Evolutionary conservation across 2,329 filamentous ascomycete genomes (phyloP), one percentile per base, ranked within the genome.

Genomic region (Stemphylium beticola): DNA sequence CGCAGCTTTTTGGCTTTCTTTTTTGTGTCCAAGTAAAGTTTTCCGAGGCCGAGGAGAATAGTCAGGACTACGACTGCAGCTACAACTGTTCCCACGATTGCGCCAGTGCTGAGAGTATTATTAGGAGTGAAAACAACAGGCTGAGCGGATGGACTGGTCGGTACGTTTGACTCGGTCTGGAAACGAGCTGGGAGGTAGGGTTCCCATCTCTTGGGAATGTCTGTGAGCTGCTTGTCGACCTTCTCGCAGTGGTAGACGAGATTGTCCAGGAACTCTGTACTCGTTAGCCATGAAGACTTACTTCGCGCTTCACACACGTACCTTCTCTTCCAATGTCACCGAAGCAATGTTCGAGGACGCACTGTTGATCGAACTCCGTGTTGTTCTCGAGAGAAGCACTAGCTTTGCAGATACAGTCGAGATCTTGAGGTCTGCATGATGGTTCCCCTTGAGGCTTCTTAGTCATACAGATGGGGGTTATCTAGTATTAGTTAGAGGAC

Each of bases 321-420:
- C 58, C 49, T 55, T 49, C 49, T 32, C 49, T 53, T 0, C 43
- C 58, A 2, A 58, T 51, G 3, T 54, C 57, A 4, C 48, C 53
- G 1, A 41, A 52, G 22, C 64, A 65, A 6, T 53, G 51, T 3
- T 58, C 56, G 15, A 58, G 45, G 1, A 65, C 39, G 18, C 64
- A 65, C 5, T 53, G 43, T 17, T 52, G 51, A 4, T 54, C 47
- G 44, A 67, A 64, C 9, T 62, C 40, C 0, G 49, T 47, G 17
- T 60, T 67, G 1, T 51, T 49, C 0, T 29, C 53, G 4, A 65
- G 38, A 1, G 55, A 59, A 17, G 52, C 58, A 43, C 60, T 61
- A 32, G 32, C 31, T 2, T 55, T 54, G 53, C 62, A 67, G 26
- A 67, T 60, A 31, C 61, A 67, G 7, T 49, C 36, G 2, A 67